phyloP scores from a whole-genome alignment of 768 basidiomycete genomes.

The Amanita rubescens region DNA sequence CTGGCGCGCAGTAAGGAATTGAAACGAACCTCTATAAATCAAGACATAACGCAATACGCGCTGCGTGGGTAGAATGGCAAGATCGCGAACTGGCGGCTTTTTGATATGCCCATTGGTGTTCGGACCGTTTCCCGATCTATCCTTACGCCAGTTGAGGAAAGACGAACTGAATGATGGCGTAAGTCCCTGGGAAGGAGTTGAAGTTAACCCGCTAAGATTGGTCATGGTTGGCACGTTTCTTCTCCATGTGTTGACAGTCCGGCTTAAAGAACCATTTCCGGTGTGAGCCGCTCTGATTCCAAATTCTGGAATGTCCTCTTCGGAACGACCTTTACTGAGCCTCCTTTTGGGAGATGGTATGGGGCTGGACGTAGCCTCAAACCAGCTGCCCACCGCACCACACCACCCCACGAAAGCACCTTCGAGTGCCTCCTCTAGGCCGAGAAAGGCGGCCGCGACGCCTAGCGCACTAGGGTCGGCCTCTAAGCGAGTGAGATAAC shows the following conservation, averaged over 20 bases:
- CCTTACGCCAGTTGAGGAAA: conserved; percentile 11
- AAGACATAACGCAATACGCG: conserved; percentile 62
- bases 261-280: conserved; percentile 3
- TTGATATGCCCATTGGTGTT: background rate
- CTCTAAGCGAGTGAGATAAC: conserved; percentile 42
- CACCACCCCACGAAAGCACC: conserved; percentile 55
- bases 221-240: conserved; percentile 17
- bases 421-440: conserved; percentile 45
- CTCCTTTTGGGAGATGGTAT: conserved; percentile 4
- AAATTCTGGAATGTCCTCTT: background rate
- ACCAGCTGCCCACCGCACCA: conserved; percentile 43
- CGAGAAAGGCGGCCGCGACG: conserved; percentile 52
- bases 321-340: conserved; percentile 6
- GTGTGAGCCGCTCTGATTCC: background rate
- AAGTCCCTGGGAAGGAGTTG: background rate
- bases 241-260: conserved; percentile 17
- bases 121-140: background rate
- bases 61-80: conserved; percentile 62
- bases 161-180: conserved; percentile 5
- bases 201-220: background rate
- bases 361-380: conserved; percentile 15
- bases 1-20: conserved; percentile 1
- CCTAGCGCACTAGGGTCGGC: conserved; percentile 60
- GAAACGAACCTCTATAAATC: conserved; percentile 45
- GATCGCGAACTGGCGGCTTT: conserved; percentile 38